Conservation (phyloP, 371 early-diverging fungal genomes). For the Mortierella polycephala region DNA sequence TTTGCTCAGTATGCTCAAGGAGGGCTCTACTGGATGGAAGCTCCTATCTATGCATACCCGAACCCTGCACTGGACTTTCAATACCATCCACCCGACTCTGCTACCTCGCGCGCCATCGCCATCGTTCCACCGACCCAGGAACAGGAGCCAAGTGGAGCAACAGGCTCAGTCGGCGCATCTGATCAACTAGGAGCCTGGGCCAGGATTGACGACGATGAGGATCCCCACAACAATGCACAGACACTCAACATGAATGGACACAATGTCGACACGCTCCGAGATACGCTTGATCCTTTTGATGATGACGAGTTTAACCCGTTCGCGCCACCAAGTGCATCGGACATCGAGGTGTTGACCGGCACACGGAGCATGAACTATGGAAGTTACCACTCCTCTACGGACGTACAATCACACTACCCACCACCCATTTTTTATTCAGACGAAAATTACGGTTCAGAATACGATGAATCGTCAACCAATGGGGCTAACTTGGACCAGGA, state of each 20-base stretch:
- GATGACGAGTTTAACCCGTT: slow-evolving; percentile 54
- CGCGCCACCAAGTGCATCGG: slow-evolving; percentile 49
- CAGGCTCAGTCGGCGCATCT: not conserved
- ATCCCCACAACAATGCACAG: slow-evolving; percentile 5
- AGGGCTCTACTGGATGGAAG: slow-evolving; percentile 44
- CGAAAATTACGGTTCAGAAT: not conserved
- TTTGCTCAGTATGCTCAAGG: slow-evolving; percentile 44
- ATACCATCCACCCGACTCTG: slow-evolving; percentile 6
- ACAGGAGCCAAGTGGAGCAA: not conserved
- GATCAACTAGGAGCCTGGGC: slow-evolving; percentile 23
- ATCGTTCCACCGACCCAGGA: slow-evolving; percentile 23
- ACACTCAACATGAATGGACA: slow-evolving; percentile 5
- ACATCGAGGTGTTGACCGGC: slow-evolving; percentile 33
- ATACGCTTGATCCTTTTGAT: slow-evolving; percentile 42
- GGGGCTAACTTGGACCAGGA: slow-evolving; percentile 50
- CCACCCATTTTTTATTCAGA: slow-evolving; percentile 45
- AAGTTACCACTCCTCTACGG: slow-evolving; percentile 19
- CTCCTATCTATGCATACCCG: slow-evolving; percentile 23
- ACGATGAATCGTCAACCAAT: slow-evolving; percentile 4
- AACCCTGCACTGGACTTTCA: slow-evolving; percentile 17
- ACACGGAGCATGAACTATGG: slow-evolving; percentile 23
- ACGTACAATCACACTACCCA: slow-evolving; percentile 22
- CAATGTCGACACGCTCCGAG: not conserved
- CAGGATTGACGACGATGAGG: slow-evolving; percentile 51
- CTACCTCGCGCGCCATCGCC: slow-evolving; percentile 22